Evolutionary conservation across 345 rosid species (phyloP), one percentile per base, ranked within the genome.

Genomic region (Camelina neglecta): DNA sequence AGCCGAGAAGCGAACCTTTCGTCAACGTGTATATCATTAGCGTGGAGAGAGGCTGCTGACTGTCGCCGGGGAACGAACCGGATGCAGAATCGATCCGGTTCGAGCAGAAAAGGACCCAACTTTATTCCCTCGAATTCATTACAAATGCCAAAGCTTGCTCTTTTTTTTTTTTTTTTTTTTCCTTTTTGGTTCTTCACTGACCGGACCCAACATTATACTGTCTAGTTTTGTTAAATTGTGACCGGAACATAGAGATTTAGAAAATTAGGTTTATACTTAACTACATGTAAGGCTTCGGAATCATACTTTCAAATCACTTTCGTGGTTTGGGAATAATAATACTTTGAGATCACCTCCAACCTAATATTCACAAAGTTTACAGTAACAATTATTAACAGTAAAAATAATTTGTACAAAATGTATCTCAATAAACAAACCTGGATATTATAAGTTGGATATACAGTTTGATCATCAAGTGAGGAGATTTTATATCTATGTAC

Each of bases 1-100:
- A 60, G 84, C 71, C 68, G 60, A 83, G 79, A 49, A 83, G 60
- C 4, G 81, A 73, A 42, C 58, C 82, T 67, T 84, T 78, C 74
- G 42, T 75, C 23, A 15, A 47, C 50, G 81, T 55, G 78, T 82
- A 69, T 85, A 89, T 82, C 67, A 78, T 64, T 9, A 13, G 3
- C 55, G n/a, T n/a, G n/a, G 6, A 4, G 20, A 50, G 61, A 1
- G 11, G 11, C 8, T 29, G 39, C 35, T 57, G 39, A 31, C 8
- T 15, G 41, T 57, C 61, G 41, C 41, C 61, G 61, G 39, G 41
- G 21, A 11, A 58, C 23, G 33, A 24, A 67, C 48, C 63, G 39
- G 41, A 23, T 39, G 42, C 4, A 26, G 72, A 62, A 38, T 23
- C 69, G 49, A 35, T 41, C 47, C 35, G 33, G 5, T 13, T 12